Evolutionary conservation across 1,139 yeast species (phyloP).

Genomic region (Magnusiomyces paraingens): DNA sequence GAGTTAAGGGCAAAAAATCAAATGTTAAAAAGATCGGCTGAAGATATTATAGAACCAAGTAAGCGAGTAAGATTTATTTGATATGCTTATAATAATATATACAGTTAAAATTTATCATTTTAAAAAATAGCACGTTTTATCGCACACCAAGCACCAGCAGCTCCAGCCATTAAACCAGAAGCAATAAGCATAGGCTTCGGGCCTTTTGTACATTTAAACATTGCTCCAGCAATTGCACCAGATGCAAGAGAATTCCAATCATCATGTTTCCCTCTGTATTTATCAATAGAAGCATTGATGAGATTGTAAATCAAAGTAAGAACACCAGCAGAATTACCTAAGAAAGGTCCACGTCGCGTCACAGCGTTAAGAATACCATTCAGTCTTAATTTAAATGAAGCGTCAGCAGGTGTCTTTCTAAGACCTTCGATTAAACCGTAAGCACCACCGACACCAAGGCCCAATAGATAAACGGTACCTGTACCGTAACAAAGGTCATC

Average conservation of each 20-base stretch:
- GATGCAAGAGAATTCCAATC: conserved; percentile 75
- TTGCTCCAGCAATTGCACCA: conserved; percentile 89
- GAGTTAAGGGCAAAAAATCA: too few species aligned
- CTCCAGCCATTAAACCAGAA: conserved; percentile 77
- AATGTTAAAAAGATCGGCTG: too few species aligned
- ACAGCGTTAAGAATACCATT: conserved; percentile 87
- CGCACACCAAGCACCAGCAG: conserved; percentile 92
- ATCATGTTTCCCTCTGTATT: conserved; percentile 80
- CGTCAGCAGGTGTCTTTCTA: conserved; percentile 61
- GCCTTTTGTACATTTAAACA: conserved; percentile 83
- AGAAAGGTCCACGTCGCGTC: conserved; percentile 91
- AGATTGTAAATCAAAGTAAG: conserved; percentile 84
- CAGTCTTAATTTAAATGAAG: conserved; percentile 70
- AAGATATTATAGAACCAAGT: too few species aligned
- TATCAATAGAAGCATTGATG: conserved; percentile 72
- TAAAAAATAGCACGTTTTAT: conserved; percentile 45
- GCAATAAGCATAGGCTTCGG: conserved; percentile 82
- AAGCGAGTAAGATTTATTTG: too few species aligned
- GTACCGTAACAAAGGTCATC: conserved; percentile 98
- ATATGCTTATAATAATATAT: neutral
- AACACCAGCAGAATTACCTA: conserved; percentile 94
- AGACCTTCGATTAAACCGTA: conserved; percentile 86
- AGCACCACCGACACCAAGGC: conserved; percentile 78
- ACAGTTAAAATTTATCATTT: conserved; percentile 7
- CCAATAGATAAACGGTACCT: conserved; percentile 83